phyloP scores from a whole-genome alignment of 2,329 filamentous ascomycete genomes.

The Plectosphaerella plurivora region DNA sequence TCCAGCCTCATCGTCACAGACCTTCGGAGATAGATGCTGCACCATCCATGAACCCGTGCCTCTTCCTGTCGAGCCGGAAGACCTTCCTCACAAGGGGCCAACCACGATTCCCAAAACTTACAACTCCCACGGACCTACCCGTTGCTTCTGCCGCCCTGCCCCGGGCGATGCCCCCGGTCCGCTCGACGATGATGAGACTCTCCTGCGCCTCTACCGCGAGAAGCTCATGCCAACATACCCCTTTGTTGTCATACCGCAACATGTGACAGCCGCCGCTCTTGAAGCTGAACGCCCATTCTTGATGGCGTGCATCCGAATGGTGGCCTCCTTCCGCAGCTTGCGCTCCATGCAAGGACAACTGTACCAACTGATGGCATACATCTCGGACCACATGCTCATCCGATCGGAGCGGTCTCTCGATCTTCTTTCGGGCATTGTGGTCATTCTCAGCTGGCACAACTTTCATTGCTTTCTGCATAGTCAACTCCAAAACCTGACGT shows the following conservation, averaged over 20 bases:
- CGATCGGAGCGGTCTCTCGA: conserved; percentile 46
- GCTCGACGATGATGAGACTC: conserved; percentile 39
- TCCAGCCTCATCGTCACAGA: neutral
- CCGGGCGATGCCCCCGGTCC: conserved; percentile 31
- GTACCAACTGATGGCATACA: conserved; percentile 38
- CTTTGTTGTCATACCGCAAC: conserved; percentile 38
- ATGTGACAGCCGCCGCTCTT: conserved; percentile 29
- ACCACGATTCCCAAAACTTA: conserved; percentile 35
- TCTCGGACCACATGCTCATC: conserved; percentile 45
- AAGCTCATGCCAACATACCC: conserved; percentile 39
- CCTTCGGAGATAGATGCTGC: neutral
- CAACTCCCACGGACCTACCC: conserved; percentile 39
- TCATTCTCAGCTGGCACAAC: conserved; percentile 47
- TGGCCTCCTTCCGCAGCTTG: conserved; percentile 41
- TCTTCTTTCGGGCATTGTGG: conserved; percentile 41
- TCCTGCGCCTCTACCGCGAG: conserved; percentile 38
- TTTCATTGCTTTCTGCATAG: conserved; percentile 50
- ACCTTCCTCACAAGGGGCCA: conserved; percentile 14
- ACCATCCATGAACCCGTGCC: conserved; percentile 1
- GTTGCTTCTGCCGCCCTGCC: conserved; percentile 42
- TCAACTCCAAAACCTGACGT: conserved; percentile 46
- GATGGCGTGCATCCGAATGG: conserved; percentile 44
- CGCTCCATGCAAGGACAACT: conserved; percentile 46
- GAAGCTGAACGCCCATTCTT: conserved; percentile 39
- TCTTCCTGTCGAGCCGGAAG: conserved; percentile 4